These are phyloP conservation scores for Mikania micrantha DNA, from an alignment of 129 eudicot species.

Conservation along the genomic window DNA sequence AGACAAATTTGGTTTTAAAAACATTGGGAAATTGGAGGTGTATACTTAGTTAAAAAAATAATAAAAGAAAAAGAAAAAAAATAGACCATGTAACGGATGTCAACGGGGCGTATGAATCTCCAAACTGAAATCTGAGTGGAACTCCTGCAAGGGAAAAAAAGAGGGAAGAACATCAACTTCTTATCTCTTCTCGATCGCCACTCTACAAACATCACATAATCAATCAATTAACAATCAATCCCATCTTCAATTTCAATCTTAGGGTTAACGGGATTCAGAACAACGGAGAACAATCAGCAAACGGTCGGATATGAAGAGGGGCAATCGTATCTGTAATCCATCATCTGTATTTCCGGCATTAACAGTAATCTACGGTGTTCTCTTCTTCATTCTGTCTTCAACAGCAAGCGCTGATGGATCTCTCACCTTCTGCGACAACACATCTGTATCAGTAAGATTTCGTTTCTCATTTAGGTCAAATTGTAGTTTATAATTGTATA, in stretches of 20 bases:
- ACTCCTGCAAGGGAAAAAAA: constrained; percentile 21
- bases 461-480: constrained; percentile 2
- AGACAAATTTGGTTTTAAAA: too few species aligned
- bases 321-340: constrained; percentile 4
- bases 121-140: constrained; percentile 21
- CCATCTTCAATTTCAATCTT: constrained; percentile 5
- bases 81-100: not conserved
- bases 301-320: constrained; percentile 18
- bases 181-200: not conserved
- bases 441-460: constrained; percentile 30
- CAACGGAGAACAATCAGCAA: constrained; percentile 12
- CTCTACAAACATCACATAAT: constrained; percentile 1
- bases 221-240: constrained; percentile 2
- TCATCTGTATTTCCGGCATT: constrained; percentile 6
- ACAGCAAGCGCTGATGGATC: constrained; percentile 32
- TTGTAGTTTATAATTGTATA: not conserved
- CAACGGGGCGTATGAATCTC: constrained; percentile 17
- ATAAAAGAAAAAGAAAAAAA: not conserved
- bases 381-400: constrained; percentile 14
- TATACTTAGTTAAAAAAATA: too few species aligned
- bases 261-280: not conserved
- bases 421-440: constrained; percentile 28
- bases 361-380: constrained; percentile 4
- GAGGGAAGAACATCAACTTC: constrained; percentile 15
- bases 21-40: too few species aligned